These are phyloP conservation scores for Wickerhamiella pararugosa DNA, from an alignment of 1,139 yeast species.

Conservation along the genomic window DNA sequence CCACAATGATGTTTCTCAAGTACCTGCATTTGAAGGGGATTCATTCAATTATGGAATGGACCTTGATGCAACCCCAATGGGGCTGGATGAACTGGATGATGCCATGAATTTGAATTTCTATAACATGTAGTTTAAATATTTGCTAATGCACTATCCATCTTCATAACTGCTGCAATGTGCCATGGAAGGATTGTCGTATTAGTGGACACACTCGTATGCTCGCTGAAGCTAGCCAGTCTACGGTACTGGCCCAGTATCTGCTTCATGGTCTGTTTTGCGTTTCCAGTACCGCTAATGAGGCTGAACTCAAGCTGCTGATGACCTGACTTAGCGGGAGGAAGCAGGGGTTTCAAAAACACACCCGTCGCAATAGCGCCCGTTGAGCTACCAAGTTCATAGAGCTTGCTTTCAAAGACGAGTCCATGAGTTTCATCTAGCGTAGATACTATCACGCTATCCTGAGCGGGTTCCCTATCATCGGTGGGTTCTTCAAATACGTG, in stretches of 20 bases:
- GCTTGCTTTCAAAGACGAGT: slow-evolving; percentile 31
- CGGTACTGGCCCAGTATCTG: slow-evolving; percentile 16
- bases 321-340: slow-evolving; percentile 1
- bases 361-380: slow-evolving; percentile 33
- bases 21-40: slow-evolving; percentile 4
- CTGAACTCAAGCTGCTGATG: slow-evolving; percentile 21
- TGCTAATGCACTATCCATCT: slow-evolving; percentile 9
- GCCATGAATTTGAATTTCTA: slow-evolving; percentile 14
- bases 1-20: not conserved
- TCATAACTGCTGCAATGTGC: slow-evolving; percentile 13
- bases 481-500: slow-evolving; percentile 13
- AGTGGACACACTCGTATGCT: slow-evolving; percentile 13
- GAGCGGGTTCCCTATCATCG: not conserved
- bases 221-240: slow-evolving; percentile 15
- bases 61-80: slow-evolving; percentile 13
- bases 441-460: slow-evolving; percentile 20
- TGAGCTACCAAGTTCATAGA: slow-evolving; percentile 7
- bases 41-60: slow-evolving; percentile 9
- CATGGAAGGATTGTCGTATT: slow-evolving; percentile 14
- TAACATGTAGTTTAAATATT: not conserved
- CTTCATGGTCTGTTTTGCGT: slow-evolving; percentile 12
- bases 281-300: slow-evolving; percentile 14
- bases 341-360: slow-evolving; percentile 36
- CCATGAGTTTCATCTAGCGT: slow-evolving; percentile 42
- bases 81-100: slow-evolving; percentile 16